phyloP scores from a whole-genome alignment of 441 rosid species.

The Croton setiger region DNA sequence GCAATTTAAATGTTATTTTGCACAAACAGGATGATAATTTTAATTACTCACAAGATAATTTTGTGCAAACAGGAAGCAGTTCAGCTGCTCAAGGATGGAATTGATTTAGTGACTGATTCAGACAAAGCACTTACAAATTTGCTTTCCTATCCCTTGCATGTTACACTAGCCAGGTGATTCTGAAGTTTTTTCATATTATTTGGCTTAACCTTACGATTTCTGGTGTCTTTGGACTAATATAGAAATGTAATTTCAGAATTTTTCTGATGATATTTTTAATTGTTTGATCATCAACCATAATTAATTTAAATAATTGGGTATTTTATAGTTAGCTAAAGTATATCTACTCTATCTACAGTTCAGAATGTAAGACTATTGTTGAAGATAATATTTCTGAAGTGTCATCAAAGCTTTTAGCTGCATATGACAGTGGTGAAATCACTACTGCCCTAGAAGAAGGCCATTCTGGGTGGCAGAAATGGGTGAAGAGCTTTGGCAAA shows the following conservation, averaged over 20 bases:
- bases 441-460: constrained; percentile 69
- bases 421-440: constrained; percentile 80
- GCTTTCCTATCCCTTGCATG: constrained; percentile 77
- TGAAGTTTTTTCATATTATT: constrained; percentile 4
- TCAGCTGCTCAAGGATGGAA: constrained; percentile 89
- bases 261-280: background rate
- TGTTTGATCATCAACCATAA: background rate
- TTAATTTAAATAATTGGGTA: background rate
- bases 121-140: constrained; percentile 70
- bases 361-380: constrained; percentile 59
- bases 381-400: constrained; percentile 82
- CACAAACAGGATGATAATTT: too few relatives aligned
- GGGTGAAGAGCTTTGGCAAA: constrained; percentile 90
- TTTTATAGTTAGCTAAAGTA: constrained; percentile 8
- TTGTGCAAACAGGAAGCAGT: constrained; percentile 66
- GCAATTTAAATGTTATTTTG: too few relatives aligned
- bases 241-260: background rate
- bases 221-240: background rate
- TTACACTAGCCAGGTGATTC: constrained; percentile 61
- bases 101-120: constrained; percentile 86
- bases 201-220: background rate
- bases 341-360: constrained; percentile 35
- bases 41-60: constrained; percentile 5
- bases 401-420: constrained; percentile 61
- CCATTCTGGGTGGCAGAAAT: constrained; percentile 78